Conservation (phyloP, 805 yeast genomes). For the Candida insectorum region DNA sequence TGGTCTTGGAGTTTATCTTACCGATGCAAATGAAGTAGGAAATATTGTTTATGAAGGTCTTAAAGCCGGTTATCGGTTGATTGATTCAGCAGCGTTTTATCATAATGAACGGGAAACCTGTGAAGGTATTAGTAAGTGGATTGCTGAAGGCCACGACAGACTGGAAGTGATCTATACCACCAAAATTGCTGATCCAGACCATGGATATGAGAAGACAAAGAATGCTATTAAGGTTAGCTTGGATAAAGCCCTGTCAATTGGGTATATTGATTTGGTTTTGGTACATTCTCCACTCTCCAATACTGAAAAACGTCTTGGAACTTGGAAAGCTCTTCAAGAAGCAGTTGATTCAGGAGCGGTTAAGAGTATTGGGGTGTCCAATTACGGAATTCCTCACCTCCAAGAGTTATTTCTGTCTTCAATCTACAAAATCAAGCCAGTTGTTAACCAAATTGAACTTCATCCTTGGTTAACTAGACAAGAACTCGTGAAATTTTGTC, state of each 20-base stretch:
- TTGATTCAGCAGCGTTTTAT: slow-evolving; percentile 72
- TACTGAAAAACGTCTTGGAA: slow-evolving; percentile 31
- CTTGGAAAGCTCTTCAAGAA: slow-evolving; percentile 81
- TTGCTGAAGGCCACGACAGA: slow-evolving; percentile 16
- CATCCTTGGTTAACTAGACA: slow-evolving; percentile 59
- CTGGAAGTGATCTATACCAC: slow-evolving; percentile 37
- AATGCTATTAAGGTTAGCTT: slow-evolving; percentile 27
- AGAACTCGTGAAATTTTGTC: slow-evolving; percentile 56
- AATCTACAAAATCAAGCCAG: slow-evolving; percentile 26
- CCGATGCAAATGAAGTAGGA: slow-evolving; percentile 5
- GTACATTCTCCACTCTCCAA: slow-evolving; percentile 53
- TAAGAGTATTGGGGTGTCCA: slow-evolving; percentile 34
- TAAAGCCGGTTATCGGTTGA: slow-evolving; percentile 64
- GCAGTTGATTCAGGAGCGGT: slow-evolving; percentile 55
- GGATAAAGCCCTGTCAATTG: slow-evolving; percentile 29
- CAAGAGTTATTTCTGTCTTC: slow-evolving; percentile 20
- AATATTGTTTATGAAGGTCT: slow-evolving; percentile 41
- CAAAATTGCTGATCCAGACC: slow-evolving; percentile 26
- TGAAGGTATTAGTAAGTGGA: slow-evolving; percentile 51
- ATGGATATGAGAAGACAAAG: slow-evolving; percentile 35
- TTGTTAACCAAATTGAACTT: slow-evolving; percentile 31
- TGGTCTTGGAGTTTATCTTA: slow-evolving; percentile 11
- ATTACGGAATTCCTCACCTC: slow-evolving; percentile 27
- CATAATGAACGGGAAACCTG: slow-evolving; percentile 61
- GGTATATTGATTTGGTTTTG: slow-evolving; percentile 38